Conservation (phyloP, 2,329 filamentous ascomycete species). For the Claviceps sp. region DNA sequence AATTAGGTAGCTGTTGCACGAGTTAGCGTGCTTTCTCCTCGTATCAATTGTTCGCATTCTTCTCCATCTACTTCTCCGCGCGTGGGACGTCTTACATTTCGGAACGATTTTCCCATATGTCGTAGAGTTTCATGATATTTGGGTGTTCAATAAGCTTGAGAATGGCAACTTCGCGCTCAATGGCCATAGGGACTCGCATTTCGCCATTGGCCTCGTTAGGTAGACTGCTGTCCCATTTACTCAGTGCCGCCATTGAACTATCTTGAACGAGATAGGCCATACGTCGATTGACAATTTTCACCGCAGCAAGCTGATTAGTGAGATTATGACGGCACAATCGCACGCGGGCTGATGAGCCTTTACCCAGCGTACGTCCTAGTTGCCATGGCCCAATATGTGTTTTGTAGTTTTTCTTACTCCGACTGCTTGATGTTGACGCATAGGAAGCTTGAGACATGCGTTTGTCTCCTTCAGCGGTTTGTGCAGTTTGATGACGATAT, state of each 20-base stretch:
- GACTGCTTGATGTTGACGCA: slow-evolving; percentile 25
- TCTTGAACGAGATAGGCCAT: slow-evolving; percentile 71
- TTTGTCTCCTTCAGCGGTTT: slow-evolving; percentile 20
- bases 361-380: slow-evolving; percentile 75
- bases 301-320: slow-evolving; percentile 71
- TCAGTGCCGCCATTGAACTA: slow-evolving; percentile 72
- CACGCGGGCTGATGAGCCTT: slow-evolving; percentile 80
- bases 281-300: slow-evolving; percentile 88
- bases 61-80: neutral
- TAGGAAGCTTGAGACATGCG: slow-evolving; percentile 29
- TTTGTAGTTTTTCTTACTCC: slow-evolving; percentile 35
- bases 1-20: slow-evolving; percentile 64
- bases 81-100: slow-evolving; percentile 57
- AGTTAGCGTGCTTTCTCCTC: slow-evolving; percentile 6
- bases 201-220: slow-evolving; percentile 45
- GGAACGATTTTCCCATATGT: slow-evolving; percentile 94
- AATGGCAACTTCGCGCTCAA: slow-evolving; percentile 91
- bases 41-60: neutral
- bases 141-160: slow-evolving; percentile 93
- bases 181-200: slow-evolving; percentile 67
- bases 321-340: slow-evolving; percentile 68
- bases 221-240: slow-evolving; percentile 51
- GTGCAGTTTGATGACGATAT: slow-evolving; percentile 12
- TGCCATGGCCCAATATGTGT: slow-evolving; percentile 90
- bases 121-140: slow-evolving; percentile 86